Evolutionary conservation across 768 basidiomycete genomes (phyloP).

Genomic region (Suillus hirtellus): DNA sequence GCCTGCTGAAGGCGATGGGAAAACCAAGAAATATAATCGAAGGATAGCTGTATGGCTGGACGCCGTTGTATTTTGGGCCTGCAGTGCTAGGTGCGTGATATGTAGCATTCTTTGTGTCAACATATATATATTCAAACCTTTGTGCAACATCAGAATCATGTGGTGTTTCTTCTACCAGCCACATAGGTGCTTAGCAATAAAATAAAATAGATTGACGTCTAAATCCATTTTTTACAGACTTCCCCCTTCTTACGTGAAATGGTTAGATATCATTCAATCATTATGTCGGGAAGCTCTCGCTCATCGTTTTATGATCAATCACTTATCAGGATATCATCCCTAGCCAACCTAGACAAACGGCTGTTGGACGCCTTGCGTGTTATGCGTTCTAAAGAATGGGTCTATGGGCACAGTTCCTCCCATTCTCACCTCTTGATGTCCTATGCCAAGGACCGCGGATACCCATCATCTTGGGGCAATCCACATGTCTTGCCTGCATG

Average conservation of each 20-base stretch:
- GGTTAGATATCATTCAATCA: constrained; percentile 33
- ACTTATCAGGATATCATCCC: constrained; percentile 54
- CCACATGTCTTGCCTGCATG: constrained; percentile 58
- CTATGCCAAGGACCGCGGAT: constrained; percentile 57
- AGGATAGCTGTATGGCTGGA: constrained; percentile 54
- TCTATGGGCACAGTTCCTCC: constrained; percentile 49
- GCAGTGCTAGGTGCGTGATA: constrained; percentile 64
- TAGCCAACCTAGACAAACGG: constrained; percentile 67
- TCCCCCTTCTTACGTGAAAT: constrained; percentile 56
- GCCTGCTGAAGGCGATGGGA: constrained; percentile 21
- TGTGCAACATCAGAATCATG: constrained; percentile 60
- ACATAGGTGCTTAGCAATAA: constrained; percentile 46
- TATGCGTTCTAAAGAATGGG: constrained; percentile 58
- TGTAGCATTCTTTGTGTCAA: background rate
- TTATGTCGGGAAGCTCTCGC: background rate
- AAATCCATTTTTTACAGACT: constrained; percentile 30
- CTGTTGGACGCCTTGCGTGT: constrained; percentile 54
- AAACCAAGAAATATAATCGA: constrained; percentile 31
- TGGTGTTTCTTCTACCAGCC: constrained; percentile 88
- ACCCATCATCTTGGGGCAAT: constrained; percentile 64
- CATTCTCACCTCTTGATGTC: constrained; percentile 43
- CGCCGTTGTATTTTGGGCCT: constrained; percentile 73
- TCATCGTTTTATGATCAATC: constrained; percentile 1
- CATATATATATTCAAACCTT: background rate
- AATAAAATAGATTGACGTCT: constrained; percentile 2